phyloP scores from a whole-genome alignment of 495 filamentous ascomycete genomes.

The Immersiella caudata region DNA sequence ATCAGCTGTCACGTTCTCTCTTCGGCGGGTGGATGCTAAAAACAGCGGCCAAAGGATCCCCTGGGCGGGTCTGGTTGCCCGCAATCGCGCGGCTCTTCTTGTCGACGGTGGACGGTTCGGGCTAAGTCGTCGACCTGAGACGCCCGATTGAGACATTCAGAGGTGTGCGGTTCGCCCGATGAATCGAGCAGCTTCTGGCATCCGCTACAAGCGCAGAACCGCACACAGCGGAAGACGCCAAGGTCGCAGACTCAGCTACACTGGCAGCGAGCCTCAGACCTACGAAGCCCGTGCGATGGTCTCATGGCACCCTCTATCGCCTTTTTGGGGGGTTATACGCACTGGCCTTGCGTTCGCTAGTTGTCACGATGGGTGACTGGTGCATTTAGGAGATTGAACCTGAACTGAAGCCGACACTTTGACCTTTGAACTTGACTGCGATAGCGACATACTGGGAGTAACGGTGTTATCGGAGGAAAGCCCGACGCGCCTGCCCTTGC shows the following conservation, averaged over 20 bases:
- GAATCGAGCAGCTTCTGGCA: conserved; percentile 2
- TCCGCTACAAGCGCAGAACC: conserved; percentile 7
- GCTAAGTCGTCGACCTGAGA: background rate
- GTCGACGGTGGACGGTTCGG: background rate
- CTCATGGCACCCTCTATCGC: background rate
- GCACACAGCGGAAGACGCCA: background rate
- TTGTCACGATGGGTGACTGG: background rate
- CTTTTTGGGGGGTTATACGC: background rate
- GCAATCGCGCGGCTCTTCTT: background rate
- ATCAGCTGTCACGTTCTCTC: background rate
- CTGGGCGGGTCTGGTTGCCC: background rate
- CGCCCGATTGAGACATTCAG: background rate
- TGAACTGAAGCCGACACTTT: background rate
- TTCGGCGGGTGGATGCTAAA: background rate
- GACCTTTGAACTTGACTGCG: background rate
- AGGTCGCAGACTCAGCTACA: background rate
- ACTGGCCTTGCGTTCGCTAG: background rate
- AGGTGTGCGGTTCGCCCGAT: background rate
- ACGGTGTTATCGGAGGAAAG: background rate
- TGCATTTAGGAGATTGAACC: conserved; percentile 8
- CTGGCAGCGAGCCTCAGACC: background rate
- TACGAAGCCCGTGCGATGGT: background rate
- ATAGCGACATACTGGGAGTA: background rate
- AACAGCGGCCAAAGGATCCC: background rate
- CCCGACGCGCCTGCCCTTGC: too few species aligned